A percentile compares a stretch with the other conserved stretches of the same genome.
These are phyloP conservation scores for Venturia oleaginea DNA, from an alignment of 2,329 filamentous ascomycete species.

Conservation along the genomic window DNA sequence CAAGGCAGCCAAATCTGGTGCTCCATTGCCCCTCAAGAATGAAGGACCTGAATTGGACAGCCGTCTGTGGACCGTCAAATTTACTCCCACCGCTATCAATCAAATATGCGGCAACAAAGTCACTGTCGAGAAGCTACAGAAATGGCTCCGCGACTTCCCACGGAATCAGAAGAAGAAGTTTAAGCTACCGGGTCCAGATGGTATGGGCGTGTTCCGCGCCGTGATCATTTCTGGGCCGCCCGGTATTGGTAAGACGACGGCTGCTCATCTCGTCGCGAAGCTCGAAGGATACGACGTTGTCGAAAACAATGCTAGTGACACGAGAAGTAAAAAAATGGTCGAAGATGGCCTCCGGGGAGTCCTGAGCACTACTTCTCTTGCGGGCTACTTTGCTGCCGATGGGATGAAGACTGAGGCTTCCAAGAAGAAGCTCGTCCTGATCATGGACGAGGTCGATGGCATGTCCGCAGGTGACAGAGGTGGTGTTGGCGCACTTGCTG, in stretches of 20 bases:
- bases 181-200: constrained; percentile 73
- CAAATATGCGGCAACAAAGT: constrained; percentile 95
- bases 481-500: constrained; percentile 86
- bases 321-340: constrained; percentile 90
- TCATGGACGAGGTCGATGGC: constrained; percentile 98
- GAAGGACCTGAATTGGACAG: not conserved
- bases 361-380: constrained; percentile 83
- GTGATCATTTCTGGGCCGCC: constrained; percentile 93
- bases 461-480: constrained; percentile 97
- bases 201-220: constrained; percentile 73
- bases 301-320: constrained; percentile 93
- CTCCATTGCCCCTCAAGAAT: constrained; percentile 25
- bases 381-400: constrained; percentile 81
- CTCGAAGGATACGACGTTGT: constrained; percentile 88
- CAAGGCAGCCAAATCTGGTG: constrained; percentile 37
- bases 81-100: constrained; percentile 72
- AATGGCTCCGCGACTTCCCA: constrained; percentile 76
- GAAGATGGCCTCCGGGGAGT: constrained; percentile 82
- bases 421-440: constrained; percentile 89
- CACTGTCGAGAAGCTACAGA: constrained; percentile 79
- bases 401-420: constrained; percentile 67
- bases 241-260: constrained; percentile 95
- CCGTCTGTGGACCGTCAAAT: constrained; percentile 81
- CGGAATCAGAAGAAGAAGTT: constrained; percentile 73
- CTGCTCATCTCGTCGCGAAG: constrained; percentile 87